Conservation (phyloP, 2,329 filamentous ascomycete genomes). For the Westerdykella ornata region DNA sequence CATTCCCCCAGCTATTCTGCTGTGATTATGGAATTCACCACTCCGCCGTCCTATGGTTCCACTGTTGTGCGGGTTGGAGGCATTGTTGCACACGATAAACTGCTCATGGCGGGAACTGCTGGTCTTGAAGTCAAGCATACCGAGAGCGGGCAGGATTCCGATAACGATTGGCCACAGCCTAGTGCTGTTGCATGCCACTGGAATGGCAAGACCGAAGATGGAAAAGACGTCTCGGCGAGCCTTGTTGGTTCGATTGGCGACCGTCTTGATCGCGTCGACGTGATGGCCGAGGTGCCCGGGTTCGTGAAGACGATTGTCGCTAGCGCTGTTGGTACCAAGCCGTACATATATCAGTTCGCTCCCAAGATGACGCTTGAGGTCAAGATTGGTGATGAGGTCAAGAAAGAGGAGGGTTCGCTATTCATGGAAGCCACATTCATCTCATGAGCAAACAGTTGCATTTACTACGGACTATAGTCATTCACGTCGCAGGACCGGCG, state of each 20-base stretch:
- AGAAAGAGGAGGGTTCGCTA: constrained; percentile 67
- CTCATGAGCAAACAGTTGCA: constrained; percentile 45
- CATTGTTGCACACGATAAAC: constrained; percentile 72
- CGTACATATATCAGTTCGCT: constrained; percentile 94
- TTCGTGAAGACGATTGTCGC: constrained; percentile 94
- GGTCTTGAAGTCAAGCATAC: constrained; percentile 63
- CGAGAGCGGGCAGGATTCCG: constrained; percentile 61
- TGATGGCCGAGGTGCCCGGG: constrained; percentile 92
- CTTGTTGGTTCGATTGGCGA: constrained; percentile 63
- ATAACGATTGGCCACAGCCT: constrained; percentile 86
- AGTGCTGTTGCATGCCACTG: constrained; percentile 68
- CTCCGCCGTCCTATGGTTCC: constrained; percentile 83
- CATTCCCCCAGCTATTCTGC: constrained; percentile 82
- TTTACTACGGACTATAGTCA: constrained; percentile 10
- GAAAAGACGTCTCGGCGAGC: constrained; percentile 61
- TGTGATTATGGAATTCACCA: constrained; percentile 92
- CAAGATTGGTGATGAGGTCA: constrained; percentile 74
- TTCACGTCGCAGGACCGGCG: constrained; percentile 21
- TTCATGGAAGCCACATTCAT: constrained; percentile 97
- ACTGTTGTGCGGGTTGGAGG: constrained; percentile 78
- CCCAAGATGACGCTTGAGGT: constrained; percentile 71
- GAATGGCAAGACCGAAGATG: constrained; percentile 70
- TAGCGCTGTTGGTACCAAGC: constrained; percentile 81
- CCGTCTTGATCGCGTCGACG: constrained; percentile 75
- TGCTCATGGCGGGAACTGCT: constrained; percentile 63